Conservation (phyloP, 2,329 filamentous ascomycete species). For the Penicillium freii region DNA sequence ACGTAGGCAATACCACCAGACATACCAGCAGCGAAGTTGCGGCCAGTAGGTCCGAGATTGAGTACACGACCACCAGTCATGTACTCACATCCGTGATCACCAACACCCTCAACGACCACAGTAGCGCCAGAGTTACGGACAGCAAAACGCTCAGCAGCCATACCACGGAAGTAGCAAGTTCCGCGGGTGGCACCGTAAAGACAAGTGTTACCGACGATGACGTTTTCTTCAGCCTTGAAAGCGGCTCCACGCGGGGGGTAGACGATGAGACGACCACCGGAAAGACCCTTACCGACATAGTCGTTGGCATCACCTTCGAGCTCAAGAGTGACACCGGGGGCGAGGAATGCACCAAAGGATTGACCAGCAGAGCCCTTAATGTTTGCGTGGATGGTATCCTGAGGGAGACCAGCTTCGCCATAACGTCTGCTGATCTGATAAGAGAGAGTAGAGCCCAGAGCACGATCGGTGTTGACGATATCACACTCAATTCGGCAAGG, state of each 20-base stretch:
- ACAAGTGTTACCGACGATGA: constrained; percentile 90
- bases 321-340: constrained; percentile 89
- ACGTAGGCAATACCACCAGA: constrained; percentile 96
- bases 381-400: constrained; percentile 93
- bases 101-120: constrained; percentile 92
- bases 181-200: constrained; percentile 90
- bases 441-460: constrained; percentile 87
- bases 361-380: constrained; percentile 96
- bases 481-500: constrained; percentile 93
- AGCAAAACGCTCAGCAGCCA: constrained; percentile 93
- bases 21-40: constrained; percentile 98
- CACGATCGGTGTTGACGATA: constrained; percentile 93
- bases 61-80: constrained; percentile 95
- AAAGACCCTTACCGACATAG: constrained; percentile 94
- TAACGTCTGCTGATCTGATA: constrained; percentile 95
- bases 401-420: constrained; percentile 81
- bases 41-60: constrained; percentile 82
- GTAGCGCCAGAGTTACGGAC: constrained; percentile 95
- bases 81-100: constrained; percentile 97
- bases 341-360: constrained; percentile 92
- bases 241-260: constrained; percentile 87
- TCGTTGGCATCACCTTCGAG: constrained; percentile 95
- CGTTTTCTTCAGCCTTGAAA: constrained; percentile 95
- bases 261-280: constrained; percentile 86
- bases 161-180: constrained; percentile 93